Evolutionary conservation across 2,329 filamentous ascomycete species (phyloP), one percentile per base, ranked within the genome.

Genomic region (Domatiomyces catenatus): DNA sequence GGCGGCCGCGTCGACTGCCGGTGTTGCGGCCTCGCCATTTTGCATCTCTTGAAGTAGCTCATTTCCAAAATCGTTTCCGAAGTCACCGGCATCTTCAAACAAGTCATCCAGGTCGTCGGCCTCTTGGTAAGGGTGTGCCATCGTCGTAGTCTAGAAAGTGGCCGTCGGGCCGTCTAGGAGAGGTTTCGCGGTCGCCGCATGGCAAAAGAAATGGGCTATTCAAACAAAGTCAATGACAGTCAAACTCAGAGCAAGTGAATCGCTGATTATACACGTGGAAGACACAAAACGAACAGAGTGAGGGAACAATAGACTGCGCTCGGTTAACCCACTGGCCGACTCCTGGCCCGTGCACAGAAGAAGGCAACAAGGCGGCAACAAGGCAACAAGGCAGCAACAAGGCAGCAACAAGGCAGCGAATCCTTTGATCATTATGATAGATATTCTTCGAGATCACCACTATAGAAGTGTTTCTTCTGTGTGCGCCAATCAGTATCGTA

Each of bases 71-170:
- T 39, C 32, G 15, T 39, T 15, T 39, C 32, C 10, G 12, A 39
- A 39, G 2, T 39, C 32, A 39, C 32, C 12, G 10, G 10, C 32
- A 39, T 39, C 32, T 39, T 39, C 32, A 39, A 39, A 39, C 32
- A 39, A 15, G 44, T 49, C 52, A 32, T 57, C 57, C 47, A 59
- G 54, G 52, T 51, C 56, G n/a, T 56, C 52, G 24, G 54, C 54
- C 36, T 57, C 52, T 44, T 57, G 56, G 42, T 57, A 57, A 7
- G 53, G 19, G 42, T 56, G 52, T 32, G 54, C 54, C 12, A 50
- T 48, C 52, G 53, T 57, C 32, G 48, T 51, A 44, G 3, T 19
- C 24, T 10, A n/a, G 26, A 8, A 20, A 36, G 15, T 12, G n/a
- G 32, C 44, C 12, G 42, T 44, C 28, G 22, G 44, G 42, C 18